Conservation (phyloP, 2,329 filamentous ascomycete species). For the Aspergillus flavus region DNA sequence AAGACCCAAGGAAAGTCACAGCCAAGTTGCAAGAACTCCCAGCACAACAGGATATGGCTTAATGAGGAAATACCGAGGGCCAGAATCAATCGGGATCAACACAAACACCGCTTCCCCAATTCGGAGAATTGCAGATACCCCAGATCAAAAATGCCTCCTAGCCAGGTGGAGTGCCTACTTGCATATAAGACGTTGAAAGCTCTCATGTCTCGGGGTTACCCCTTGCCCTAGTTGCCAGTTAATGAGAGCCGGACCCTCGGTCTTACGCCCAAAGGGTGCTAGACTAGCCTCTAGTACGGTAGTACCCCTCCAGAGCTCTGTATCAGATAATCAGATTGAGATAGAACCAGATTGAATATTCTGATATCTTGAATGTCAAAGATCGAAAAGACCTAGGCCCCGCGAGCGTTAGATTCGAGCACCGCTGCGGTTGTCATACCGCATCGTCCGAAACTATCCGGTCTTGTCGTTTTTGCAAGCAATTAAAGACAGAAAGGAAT, state of each 20-base stretch:
- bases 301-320: background rate
- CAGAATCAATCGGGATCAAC: background rate
- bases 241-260: background rate
- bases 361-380: background rate
- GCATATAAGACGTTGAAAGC: background rate
- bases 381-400: background rate
- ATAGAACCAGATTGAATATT: background rate
- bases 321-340: background rate
- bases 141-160: background rate
- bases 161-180: background rate
- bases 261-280: background rate
- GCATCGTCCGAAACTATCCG: background rate
- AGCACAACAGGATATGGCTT: background rate
- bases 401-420: background rate
- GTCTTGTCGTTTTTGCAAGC: background rate
- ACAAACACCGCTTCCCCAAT: background rate
- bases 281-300: background rate
- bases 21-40: background rate
- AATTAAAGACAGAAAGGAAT: background rate
- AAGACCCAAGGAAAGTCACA: background rate
- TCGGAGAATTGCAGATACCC: background rate
- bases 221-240: background rate
- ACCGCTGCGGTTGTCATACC: background rate
- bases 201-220: background rate
- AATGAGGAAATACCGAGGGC: slow-evolving; percentile 8